Conservation (phyloP, 176 grass and related monocot genomes). For the Phoenix dactylifera region DNA sequence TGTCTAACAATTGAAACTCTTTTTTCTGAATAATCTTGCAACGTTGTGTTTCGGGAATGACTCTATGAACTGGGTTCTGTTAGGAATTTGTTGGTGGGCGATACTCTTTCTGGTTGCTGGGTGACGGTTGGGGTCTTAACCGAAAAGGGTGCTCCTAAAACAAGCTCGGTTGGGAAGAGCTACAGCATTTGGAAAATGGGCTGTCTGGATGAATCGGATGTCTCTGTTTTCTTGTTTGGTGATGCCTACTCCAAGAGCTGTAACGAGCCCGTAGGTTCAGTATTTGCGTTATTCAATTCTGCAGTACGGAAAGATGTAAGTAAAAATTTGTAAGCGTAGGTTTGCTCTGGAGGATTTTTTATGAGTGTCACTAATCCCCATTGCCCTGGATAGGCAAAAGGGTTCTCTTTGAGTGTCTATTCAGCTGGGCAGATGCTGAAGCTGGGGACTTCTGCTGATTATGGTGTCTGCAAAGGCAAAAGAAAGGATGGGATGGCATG, state of each 20-base stretch:
- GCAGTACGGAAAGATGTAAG: slow-evolving; percentile 45
- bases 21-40: too few species aligned
- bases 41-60: too few species aligned
- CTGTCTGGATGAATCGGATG: slow-evolving; percentile 50
- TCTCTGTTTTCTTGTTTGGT: slow-evolving; percentile 71
- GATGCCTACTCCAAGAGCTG: slow-evolving; percentile 65
- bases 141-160: slow-evolving; percentile 45
- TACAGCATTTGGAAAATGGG: slow-evolving; percentile 90
- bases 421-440: slow-evolving; percentile 72
- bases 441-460: slow-evolving; percentile 67
- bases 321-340: too few species aligned
- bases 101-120: slow-evolving; percentile 70
- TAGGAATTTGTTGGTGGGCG: slow-evolving; percentile 27
- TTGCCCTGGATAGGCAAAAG: slow-evolving; percentile 48
- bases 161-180: slow-evolving; percentile 51
- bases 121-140: slow-evolving; percentile 73
- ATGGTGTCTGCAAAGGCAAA: slow-evolving; percentile 75
- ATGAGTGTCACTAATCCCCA: slow-evolving; percentile 1
- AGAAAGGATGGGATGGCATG: slow-evolving; percentile 89
- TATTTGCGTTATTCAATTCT: slow-evolving; percentile 78
- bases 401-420: slow-evolving; percentile 64
- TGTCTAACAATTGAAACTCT: neutral
- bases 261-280: slow-evolving; percentile 41
- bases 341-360: too few species aligned
- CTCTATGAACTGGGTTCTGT: neutral